phyloP scores from a whole-genome alignment of 2,329 filamentous ascomycete species.

The Cladosporium velox region DNA sequence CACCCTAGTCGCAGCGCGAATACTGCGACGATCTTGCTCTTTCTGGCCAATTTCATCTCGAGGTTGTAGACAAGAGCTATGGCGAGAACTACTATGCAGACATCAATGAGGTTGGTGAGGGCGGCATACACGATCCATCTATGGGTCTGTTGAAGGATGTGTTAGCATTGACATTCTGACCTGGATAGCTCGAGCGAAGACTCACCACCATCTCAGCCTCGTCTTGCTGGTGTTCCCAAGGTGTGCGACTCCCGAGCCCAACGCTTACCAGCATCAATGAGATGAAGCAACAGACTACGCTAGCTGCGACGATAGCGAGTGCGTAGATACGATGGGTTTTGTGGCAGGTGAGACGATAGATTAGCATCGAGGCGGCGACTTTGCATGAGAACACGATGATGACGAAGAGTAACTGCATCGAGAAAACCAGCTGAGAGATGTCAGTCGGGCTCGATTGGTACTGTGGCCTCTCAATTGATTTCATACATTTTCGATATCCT shows the following conservation, averaged over 20 bases:
- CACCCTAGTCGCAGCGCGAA: slow-evolving; percentile 9
- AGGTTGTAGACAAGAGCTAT: neutral
- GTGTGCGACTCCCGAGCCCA: neutral
- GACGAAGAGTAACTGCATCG: slow-evolving; percentile 2
- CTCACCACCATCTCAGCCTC: neutral
- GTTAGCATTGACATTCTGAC: neutral
- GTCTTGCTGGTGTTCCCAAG: neutral
- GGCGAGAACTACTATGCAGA: neutral
- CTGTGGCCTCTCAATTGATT: neutral
- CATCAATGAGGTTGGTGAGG: neutral
- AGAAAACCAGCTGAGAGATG: neutral
- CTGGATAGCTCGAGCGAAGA: neutral
- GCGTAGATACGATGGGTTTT: slow-evolving; percentile 1
- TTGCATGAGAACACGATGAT: slow-evolving; percentile 4
- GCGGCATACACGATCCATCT: neutral
- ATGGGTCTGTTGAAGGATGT: neutral
- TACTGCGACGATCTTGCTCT: neutral
- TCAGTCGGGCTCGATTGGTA: neutral
- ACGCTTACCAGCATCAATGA: neutral
- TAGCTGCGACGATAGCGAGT: neutral
- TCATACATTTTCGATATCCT: neutral
- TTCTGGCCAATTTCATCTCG: neutral
- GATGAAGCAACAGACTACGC: neutral
- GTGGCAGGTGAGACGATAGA: slow-evolving; percentile 10
- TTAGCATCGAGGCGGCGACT: slow-evolving; percentile 3